These are phyloP conservation scores for Penicillium crustosum DNA, from an alignment of 2,329 filamentous ascomycete genomes.

Conservation along the genomic window DNA sequence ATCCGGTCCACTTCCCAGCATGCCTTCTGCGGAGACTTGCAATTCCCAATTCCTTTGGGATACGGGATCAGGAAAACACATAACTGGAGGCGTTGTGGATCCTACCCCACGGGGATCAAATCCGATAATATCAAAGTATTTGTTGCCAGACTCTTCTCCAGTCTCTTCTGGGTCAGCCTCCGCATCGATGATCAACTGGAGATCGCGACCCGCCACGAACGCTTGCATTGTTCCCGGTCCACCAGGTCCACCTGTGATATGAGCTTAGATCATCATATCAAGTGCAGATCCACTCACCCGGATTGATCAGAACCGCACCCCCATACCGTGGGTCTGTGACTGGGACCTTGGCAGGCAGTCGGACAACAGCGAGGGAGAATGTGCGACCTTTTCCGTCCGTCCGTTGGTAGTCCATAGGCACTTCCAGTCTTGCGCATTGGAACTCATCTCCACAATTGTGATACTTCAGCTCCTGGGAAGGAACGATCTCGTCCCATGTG, in stretches of 20 bases:
- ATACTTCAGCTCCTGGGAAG: constrained; percentile 36
- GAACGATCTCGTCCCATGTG: constrained; percentile 27
- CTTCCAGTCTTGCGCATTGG: constrained; percentile 51
- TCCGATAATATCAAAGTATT: constrained; percentile 46
- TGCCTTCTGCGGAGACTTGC: constrained; percentile 37
- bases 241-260: constrained; percentile 43
- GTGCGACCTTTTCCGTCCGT: constrained; percentile 33
- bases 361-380: constrained; percentile 48
- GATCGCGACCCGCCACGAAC: constrained; percentile 31
- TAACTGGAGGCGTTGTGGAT: constrained; percentile 41
- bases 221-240: constrained; percentile 43
- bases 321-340: constrained; percentile 47
- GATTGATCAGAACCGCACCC: constrained; percentile 51
- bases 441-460: constrained; percentile 47
- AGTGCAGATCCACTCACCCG: constrained; percentile 30
- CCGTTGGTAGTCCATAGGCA: constrained; percentile 51
- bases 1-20: constrained; percentile 34
- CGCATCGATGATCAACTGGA: constrained; percentile 43
- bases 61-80: constrained; percentile 40
- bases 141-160: constrained; percentile 7
- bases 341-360: constrained; percentile 45
- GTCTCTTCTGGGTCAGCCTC: constrained; percentile 22
- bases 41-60: constrained; percentile 36
- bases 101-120: constrained; percentile 49
- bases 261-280: background rate